Base-by-base conservation (phyloP, 1,284 basidiomycete species). In the Ustilago cynodontis region DNA sequence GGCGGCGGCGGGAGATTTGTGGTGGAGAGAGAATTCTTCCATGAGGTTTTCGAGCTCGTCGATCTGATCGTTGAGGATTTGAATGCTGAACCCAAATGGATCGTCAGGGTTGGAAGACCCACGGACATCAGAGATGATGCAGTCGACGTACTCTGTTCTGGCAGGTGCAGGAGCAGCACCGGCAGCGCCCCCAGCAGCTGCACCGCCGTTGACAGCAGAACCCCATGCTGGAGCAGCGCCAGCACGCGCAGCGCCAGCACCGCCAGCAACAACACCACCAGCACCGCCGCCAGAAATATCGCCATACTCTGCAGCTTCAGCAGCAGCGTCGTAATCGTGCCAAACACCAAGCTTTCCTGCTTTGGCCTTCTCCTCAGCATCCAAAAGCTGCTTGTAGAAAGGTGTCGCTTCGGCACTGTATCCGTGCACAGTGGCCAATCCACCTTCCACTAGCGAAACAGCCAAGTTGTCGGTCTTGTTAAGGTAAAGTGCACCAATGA, bases 101-200 rank as follows among this genome's bases (percentile, higher is more conserved):
- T 90, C 91, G 59, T 91, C 91, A 72, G 89, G 88, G 7, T 91
- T 90, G 13, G 68, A 67, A 9, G 69, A 71, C 10, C 86, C 85
- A 59, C 93, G 91, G 50, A 97, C 90, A 83, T 98, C 94, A 60
- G 94, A 95, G 79, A 98, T 90, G 86, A 95, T 93, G 72, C 97
- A 89, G 86, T 98, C 96, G 54, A 95, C 89, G 84, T 96, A 98
- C 82, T 97, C 86, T 91, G 43, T 92, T 85, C 84, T 92, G 1
- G 84, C 79, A 18, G 73, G 75, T 7, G 71, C 70, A 3, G 80
- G 72, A 20, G 62, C 57, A 7, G 26, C 53, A 0, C 51, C 49
- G 20, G 33, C 61, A 26, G 33, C 61, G 26, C 29, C 61, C 1
- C 54, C 62, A 14, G 55, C 65, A 29, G 24, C n/a, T n/a, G n/a